Base-by-base conservation (phyloP, 305 asterid species). In the Solanum hybrid region DNA sequence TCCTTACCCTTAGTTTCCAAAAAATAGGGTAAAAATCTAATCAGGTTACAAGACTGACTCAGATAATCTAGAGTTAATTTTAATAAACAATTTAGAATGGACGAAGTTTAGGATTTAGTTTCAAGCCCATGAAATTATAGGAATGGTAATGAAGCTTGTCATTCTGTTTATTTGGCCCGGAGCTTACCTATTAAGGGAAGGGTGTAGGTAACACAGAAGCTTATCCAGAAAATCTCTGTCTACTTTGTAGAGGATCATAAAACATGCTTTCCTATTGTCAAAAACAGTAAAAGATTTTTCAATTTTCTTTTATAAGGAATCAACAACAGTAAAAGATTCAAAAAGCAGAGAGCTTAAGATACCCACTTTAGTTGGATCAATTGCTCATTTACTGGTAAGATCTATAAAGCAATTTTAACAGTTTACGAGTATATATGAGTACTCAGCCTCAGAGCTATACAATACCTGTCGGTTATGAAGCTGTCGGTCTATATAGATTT, bases 401-500 rank as follows among this genome's bases (percentile, higher is more conserved):
- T 45, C 87, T 45, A 17, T 42, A 26, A 80, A 26, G 34, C 24
- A 80, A 40, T 13, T 80, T 26, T 80, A 17, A 37, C 87, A 9
- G 2, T 81, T 81, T 81, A 31, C 24, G 4, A 42, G 87, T 45
- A 22, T 45, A 31, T 27, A 82, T 29, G 87, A 82, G 37, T 29
- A 15, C 87, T 42, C 72, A 82, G 72, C 72, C 19, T 29, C 10
- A 29, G 36, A 82, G 40, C 72, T 29, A 45, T 82, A 82, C 71
- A 91, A 31, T 90, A 97, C 99, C 99, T 96, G 99, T 34, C 99
- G 94, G 93, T 97, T 97, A 34, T 95, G 92, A 89, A 97, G 99
- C 92, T 96, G 99, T 91, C 99, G 94, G 93, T 97, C 99, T 69
- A 97, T 95, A 89, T 97, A 97, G 90, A 97, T 95, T 95, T 97